Base-by-base conservation (phyloP, 108 stramenopile species). In the Fragilariopsis cylindrus region DNA sequence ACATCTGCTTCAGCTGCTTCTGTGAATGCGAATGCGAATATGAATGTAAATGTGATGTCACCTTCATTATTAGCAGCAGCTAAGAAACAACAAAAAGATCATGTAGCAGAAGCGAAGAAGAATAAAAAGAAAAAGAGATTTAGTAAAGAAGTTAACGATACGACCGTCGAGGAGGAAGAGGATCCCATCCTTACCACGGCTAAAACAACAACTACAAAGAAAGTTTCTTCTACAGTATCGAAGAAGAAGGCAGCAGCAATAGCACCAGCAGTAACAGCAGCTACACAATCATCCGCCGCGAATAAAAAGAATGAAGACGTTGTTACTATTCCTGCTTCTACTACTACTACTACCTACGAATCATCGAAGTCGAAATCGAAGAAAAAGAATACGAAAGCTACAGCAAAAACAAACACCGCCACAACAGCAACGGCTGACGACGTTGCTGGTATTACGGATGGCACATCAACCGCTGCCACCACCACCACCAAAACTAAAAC, bases 371-470 rank as follows among this genome's bases (percentile, higher is more conserved):
- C 45, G 65, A 66, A n/a, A 66, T 43, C 18, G 3, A 66, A 66
- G 12, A 40, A 66, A 11, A 66, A 30, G 9, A 18, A 44, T 6
- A 58, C 47, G 57, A 60, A 60, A 6, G 7, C 71, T n/a, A 60
- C 71, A 12, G 21, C 49, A 69, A 21, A 65, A 45, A 3, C 65
- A n/a, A 69, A 50, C 21, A 60, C 43, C 43, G 11, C 5, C 45
- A 42, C n/a, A 5, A 39, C 65, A 41, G 43, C 11, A 66, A 19
- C 42, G 7, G 46, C 2, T 1, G 65, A 43, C 2, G 1, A 11
- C 45, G 1, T 13, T 45, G 65, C 48, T 11, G 19, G 12, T 11
- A 0, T 0, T 15, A 13, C 2, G 15, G 2, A 66, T 2, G 3
- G 2, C 0, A 4, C 69, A 60, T 7, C 16, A 4, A 9, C 1